These are phyloP conservation scores for Lasiodiplodia sp. DNA, from an alignment of 2,329 filamentous ascomycete species.

Conservation along the genomic window DNA sequence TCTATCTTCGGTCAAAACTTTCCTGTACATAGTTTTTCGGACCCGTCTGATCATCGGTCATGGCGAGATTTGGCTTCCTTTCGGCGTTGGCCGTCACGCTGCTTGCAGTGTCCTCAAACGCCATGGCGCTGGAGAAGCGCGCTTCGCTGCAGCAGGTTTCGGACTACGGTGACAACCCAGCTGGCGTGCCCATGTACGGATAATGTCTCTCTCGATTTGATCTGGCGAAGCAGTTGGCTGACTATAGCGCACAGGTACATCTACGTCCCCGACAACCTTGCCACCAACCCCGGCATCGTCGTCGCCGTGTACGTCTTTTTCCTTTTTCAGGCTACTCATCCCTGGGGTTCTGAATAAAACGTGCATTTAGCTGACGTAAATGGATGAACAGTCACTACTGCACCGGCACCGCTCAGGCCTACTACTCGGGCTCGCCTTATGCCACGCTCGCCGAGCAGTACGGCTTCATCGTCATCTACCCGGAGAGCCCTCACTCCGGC, in stretches of 20 bases:
- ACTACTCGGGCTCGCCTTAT: constrained; percentile 61
- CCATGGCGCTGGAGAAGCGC: constrained; percentile 10
- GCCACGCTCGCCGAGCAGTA: constrained; percentile 60
- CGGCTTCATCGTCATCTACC: constrained; percentile 68
- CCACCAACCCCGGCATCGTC: constrained; percentile 58
- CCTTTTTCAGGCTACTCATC: background rate
- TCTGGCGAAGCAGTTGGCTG: background rate
- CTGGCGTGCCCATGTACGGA: constrained; percentile 58
- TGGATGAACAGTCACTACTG: constrained; percentile 59
- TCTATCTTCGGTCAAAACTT: background rate
- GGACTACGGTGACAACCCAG: constrained; percentile 56
- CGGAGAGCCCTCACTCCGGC: constrained; percentile 59
- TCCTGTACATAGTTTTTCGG: background rate
- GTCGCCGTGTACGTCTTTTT: constrained; percentile 50
- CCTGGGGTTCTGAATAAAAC: no score
- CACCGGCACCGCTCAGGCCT: constrained; percentile 60
- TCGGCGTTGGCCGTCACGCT: constrained; percentile 6
- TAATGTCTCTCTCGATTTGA: background rate
- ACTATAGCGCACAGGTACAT: constrained; percentile 41
- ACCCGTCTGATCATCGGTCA: background rate
- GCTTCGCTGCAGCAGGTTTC: constrained; percentile 47
- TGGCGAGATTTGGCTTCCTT: constrained; percentile 14
- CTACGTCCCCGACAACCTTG: constrained; percentile 56
- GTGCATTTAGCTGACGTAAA: background rate
- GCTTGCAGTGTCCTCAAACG: background rate